Evolutionary conservation across 495 filamentous ascomycete genomes (phyloP).

Genomic region (Neurospora sp.): DNA sequence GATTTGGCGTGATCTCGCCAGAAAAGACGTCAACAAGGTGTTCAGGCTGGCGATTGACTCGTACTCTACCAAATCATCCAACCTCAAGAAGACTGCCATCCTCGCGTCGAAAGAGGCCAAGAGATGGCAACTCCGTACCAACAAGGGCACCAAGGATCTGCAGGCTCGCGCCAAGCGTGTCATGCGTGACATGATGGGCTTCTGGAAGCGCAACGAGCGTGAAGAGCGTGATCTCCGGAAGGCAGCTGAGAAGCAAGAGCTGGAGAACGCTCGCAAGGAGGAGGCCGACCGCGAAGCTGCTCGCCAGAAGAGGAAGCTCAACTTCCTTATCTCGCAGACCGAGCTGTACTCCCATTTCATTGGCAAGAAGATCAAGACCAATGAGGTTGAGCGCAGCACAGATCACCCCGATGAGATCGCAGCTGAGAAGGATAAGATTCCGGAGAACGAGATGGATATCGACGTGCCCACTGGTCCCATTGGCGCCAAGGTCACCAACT

Average conservation of each 20-base stretch:
- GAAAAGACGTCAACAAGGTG: conserved; percentile 88
- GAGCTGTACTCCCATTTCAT: conserved; percentile 99
- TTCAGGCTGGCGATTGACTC: conserved; percentile 76
- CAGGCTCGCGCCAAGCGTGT: conserved; percentile 93
- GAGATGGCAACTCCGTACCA: conserved; percentile 92
- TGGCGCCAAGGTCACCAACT: conserved; percentile 70
- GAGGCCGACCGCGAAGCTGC: conserved; percentile 96
- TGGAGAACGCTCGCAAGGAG: conserved; percentile 91
- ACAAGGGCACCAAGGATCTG: conserved; percentile 96
- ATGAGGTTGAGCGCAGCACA: conserved; percentile 81
- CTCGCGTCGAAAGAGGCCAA: conserved; percentile 95
- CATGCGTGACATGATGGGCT: conserved; percentile 99
- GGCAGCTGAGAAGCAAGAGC: conserved; percentile 87
- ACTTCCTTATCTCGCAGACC: conserved; percentile 98
- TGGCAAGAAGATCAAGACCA: conserved; percentile 95
- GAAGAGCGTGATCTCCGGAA: conserved; percentile 93
- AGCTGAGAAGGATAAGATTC: conserved; percentile 30
- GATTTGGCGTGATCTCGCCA: conserved; percentile 91
- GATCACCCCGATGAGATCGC: conserved; percentile 61
- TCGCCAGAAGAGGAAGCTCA: conserved; percentile 94
- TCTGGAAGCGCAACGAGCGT: conserved; percentile 98
- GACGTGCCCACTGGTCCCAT: conserved; percentile 48
- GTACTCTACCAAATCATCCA: conserved; percentile 73
- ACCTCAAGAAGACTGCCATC: conserved; percentile 94
- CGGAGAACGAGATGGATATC: conserved; percentile 40